A percentile compares a stretch with the other conserved stretches of the same genome.
Conservation (phyloP, 805 yeast genomes). For the Tetrapisispora nanseiensis region DNA sequence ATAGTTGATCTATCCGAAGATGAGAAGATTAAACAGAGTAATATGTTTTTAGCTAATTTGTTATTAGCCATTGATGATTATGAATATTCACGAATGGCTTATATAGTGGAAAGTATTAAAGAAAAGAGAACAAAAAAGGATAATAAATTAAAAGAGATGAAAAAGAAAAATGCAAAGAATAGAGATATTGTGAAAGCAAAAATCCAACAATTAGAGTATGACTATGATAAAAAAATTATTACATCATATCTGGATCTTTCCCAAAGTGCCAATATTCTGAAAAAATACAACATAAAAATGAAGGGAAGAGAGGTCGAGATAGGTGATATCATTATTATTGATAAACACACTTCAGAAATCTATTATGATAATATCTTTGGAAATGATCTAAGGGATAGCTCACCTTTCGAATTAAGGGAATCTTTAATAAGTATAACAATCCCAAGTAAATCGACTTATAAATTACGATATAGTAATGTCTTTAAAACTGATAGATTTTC, state of each 20-base stretch:
- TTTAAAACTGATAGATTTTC: slow-evolving; percentile 29
- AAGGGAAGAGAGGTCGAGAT: slow-evolving; percentile 24
- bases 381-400: slow-evolving; percentile 27
- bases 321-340: slow-evolving; percentile 53
- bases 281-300: slow-evolving; percentile 13
- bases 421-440: slow-evolving; percentile 12
- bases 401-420: slow-evolving; percentile 29
- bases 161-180: slow-evolving; percentile 35
- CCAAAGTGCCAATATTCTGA: slow-evolving; percentile 26
- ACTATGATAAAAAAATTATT: slow-evolving; percentile 34
- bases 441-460: slow-evolving; percentile 16
- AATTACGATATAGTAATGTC: too few relatives aligned
- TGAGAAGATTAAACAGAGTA: slow-evolving; percentile 15
- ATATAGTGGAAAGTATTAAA: slow-evolving; percentile 31
- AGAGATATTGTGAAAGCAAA: slow-evolving; percentile 38
- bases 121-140: slow-evolving; percentile 35
- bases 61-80: slow-evolving; percentile 38
- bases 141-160: slow-evolving; percentile 35
- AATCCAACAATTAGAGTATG: slow-evolving; percentile 40
- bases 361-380: slow-evolving; percentile 33
- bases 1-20: slow-evolving; percentile 17
- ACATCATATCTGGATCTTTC: slow-evolving; percentile 45
- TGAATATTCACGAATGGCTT: slow-evolving; percentile 35
- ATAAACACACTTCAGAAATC: slow-evolving; percentile 28
- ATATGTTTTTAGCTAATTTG: slow-evolving; percentile 15